Percentiles rank a stretch among this genome's conserved stretches.
These are phyloP conservation scores for Periglandula ipomoeae DNA, from an alignment of 2,329 filamentous ascomycete species.

Conservation along the genomic window DNA sequence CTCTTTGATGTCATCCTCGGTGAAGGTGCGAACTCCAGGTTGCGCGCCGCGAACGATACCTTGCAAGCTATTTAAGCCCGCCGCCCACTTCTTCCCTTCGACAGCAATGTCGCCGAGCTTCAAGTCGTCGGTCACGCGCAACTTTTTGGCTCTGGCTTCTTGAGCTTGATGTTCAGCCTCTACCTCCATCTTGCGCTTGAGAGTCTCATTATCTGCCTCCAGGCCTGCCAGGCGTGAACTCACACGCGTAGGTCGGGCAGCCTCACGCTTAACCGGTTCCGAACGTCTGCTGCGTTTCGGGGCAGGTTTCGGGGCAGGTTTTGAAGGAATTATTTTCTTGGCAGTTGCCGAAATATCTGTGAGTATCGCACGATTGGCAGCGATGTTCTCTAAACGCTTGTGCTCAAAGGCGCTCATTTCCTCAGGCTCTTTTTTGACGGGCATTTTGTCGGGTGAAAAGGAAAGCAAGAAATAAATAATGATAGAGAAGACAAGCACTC, in stretches of 20 bases:
- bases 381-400: constrained; percentile 77
- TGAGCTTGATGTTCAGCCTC: constrained; percentile 34
- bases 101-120: constrained; percentile 70
- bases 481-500: too few species aligned
- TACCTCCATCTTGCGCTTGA: constrained; percentile 43
- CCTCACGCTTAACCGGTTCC: constrained; percentile 38
- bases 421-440: constrained; percentile 31
- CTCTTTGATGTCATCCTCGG: constrained; percentile 70
- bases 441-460: constrained; percentile 28
- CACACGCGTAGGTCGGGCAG: constrained; percentile 41
- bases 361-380: constrained; percentile 71
- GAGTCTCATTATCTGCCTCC: constrained; percentile 34
- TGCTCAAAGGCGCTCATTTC: constrained; percentile 78
- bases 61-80: constrained; percentile 55
- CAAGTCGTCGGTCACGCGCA: constrained; percentile 47
- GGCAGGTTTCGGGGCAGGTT: constrained; percentile 39
- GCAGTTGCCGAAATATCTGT: constrained; percentile 67
- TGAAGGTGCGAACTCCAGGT: constrained; percentile 78
- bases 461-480: background rate
- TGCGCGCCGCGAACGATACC: constrained; percentile 56
- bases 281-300: constrained; percentile 23
- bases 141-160: constrained; percentile 47
- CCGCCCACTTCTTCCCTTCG: constrained; percentile 68
- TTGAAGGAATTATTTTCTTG: constrained; percentile 53
- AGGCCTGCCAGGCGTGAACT: constrained; percentile 51